These are phyloP conservation scores for Monosporascus sp. DNA, from an alignment of 2,329 filamentous ascomycete species.

Conservation along the genomic window DNA sequence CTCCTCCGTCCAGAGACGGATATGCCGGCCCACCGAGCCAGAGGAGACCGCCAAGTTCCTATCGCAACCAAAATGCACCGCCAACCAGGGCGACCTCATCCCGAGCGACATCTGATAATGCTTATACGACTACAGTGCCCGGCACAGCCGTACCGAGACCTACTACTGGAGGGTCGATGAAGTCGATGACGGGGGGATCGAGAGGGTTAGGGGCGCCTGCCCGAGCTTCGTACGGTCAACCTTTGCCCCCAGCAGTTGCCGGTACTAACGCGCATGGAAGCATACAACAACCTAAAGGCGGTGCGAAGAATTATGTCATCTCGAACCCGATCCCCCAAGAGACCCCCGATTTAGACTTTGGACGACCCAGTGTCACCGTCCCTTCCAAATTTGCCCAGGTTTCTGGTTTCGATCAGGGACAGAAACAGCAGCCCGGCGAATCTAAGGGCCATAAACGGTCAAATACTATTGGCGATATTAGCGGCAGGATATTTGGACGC, in stretches of 20 bases:
- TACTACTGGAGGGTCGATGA: constrained; percentile 78
- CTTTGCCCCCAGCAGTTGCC: constrained; percentile 78
- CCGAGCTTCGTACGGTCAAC: constrained; percentile 80
- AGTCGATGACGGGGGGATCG: constrained; percentile 52
- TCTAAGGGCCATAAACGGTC: constrained; percentile 60
- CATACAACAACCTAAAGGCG: constrained; percentile 72
- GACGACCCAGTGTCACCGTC: constrained; percentile 56
- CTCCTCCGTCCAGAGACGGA: constrained; percentile 40
- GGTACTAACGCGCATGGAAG: constrained; percentile 85
- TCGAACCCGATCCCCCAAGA: constrained; percentile 59
- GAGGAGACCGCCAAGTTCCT: constrained; percentile 42
- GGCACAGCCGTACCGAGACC: constrained; percentile 52
- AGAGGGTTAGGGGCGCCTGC: constrained; percentile 49
- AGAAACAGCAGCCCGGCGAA: constrained; percentile 32
- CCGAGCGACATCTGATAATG: constrained; percentile 49
- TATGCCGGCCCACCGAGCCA: constrained; percentile 29
- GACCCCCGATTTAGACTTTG: constrained; percentile 41
- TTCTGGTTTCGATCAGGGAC: constrained; percentile 53
- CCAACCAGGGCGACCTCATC: constrained; percentile 43
- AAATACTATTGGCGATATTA: constrained; percentile 73
- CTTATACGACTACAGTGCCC: constrained; percentile 44
- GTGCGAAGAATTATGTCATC: constrained; percentile 64
- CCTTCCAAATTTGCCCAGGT: constrained; percentile 54
- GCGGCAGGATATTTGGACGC: constrained; percentile 79
- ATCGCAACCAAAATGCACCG: constrained; percentile 40